Base-by-base conservation (phyloP, 2,329 filamentous ascomycete species). In the Ceratocystis huliohia region DNA sequence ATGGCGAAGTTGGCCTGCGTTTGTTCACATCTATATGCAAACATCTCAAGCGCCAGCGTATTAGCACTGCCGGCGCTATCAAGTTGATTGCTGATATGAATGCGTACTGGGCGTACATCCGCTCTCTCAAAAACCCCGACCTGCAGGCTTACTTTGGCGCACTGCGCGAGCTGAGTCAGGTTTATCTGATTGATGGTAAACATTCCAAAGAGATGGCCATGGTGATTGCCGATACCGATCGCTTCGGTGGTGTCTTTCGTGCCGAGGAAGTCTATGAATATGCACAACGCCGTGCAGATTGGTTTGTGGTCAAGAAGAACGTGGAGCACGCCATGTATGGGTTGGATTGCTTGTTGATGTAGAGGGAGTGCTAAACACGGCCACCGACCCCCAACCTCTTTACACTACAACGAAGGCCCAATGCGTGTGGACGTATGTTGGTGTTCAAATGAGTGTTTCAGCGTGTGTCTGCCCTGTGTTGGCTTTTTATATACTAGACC, bases 301-400 rank as follows among this genome's bases (percentile, higher is more conserved):
- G 94, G 94, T 96, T 94, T 74, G 82, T 88, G 71, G 90, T 99
- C 10, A 88, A 88, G 78, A 85, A 84, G 70, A 85, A 91, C 69
- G 94, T 99, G 5, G 94, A 99, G 79, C 88, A 89, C 76, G 91
- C 91, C 69, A 96, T 99, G 91, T 97, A 96, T 77, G 94, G 94
- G 3, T 84, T 96, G 74, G 93, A 94, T 68, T 99, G 94, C 75
- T 75, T 74, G 59, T 73, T 95, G 56, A 97, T 96, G 91, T 97
- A 76, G 81, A 30, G 25, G 15, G 8, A 7, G 44, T 15, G 13
- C 44, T 15, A 7, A 46, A 46, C 13, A n/a, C 4, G 44, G 44
- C 13, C 6, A 33, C 30, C 30, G 30, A 33, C 30, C 6, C 30
- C 30, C 6, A 7, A 33, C 6, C 30, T 33, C 6, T 7, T 33